These are phyloP conservation scores for Lecanicillium sp. DNA, from an alignment of 2,329 filamentous ascomycete genomes.

Conservation along the genomic window DNA sequence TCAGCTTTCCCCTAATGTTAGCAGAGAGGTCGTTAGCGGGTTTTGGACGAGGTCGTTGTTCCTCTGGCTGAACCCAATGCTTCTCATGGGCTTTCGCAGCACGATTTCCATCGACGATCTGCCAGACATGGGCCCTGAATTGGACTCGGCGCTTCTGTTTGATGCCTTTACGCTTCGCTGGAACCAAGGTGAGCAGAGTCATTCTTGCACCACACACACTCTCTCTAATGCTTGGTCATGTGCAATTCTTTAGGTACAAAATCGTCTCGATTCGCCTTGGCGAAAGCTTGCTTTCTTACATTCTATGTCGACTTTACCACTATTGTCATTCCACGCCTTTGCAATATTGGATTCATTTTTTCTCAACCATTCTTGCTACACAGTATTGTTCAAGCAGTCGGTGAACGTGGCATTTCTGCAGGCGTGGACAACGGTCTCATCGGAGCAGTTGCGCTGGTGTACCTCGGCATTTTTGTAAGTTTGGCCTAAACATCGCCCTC, in stretches of 20 bases:
- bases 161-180: background rate
- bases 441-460: background rate
- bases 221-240: no score
- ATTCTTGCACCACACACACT: no score
- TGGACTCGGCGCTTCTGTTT: background rate
- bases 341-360: background rate
- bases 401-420: background rate
- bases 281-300: background rate
- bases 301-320: background rate
- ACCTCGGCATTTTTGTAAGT: slow-evolving; percentile 3
- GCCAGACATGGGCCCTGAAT: slow-evolving; percentile 1
- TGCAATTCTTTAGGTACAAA: no score
- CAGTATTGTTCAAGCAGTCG: background rate
- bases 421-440: slow-evolving; percentile 1
- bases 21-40: slow-evolving; percentile 12
- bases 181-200: background rate
- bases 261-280: background rate
- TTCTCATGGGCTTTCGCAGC: slow-evolving; percentile 5
- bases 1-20: slow-evolving; percentile 2
- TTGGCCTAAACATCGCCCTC: no score
- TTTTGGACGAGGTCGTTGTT: slow-evolving; percentile 11
- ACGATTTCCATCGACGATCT: background rate
- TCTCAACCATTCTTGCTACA: slow-evolving; percentile 2
- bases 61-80: slow-evolving; percentile 2
- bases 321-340: background rate